Conservation (phyloP, 108 stramenopile genomes). For the Discostella pseudostelligera region DNA sequence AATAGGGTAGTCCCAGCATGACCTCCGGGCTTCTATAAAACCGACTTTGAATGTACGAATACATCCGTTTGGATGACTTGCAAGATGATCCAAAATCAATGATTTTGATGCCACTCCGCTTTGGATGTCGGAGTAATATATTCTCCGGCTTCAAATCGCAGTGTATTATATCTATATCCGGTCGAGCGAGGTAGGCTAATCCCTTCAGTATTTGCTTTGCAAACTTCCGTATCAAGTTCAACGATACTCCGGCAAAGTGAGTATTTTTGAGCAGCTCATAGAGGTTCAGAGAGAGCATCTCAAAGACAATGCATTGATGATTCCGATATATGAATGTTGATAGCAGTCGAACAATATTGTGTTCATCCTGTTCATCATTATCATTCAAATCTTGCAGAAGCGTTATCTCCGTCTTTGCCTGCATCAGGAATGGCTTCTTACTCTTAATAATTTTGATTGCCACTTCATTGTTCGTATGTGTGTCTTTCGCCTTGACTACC, state of each 20-base stretch:
- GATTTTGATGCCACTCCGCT: conserved; percentile 94
- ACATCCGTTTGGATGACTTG: conserved; percentile 87
- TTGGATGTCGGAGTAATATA: conserved; percentile 93
- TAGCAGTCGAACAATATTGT: conserved; percentile 91
- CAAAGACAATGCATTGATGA: conserved; percentile 97
- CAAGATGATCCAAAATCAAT: conserved; percentile 99
- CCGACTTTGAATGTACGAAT: conserved; percentile 98
- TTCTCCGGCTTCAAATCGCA: conserved; percentile 99
- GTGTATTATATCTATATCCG: conserved; percentile 94
- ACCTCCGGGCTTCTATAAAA: conserved; percentile 99
- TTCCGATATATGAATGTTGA: conserved; percentile 90
- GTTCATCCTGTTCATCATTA: conserved; percentile 78
- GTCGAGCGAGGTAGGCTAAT: conserved; percentile 83
- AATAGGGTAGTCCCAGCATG: conserved; percentile 94
- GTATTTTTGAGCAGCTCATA: conserved; percentile 97
- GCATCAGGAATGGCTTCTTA: conserved; percentile 93
- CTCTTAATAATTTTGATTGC: conserved; percentile 99
- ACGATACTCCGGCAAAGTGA: conserved; percentile 94
- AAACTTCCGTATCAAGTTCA: conserved; percentile 96
- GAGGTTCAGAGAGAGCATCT: conserved; percentile 96
- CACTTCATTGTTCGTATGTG: conserved; percentile 69
- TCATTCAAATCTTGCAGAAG: conserved; percentile 74
- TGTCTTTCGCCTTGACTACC: conserved; percentile 87
- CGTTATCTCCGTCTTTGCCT: conserved; percentile 96
- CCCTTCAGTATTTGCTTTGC: conserved; percentile 95